Conservation (phyloP, 352 stramenopile species). For the Phytophthora lateralis region DNA sequence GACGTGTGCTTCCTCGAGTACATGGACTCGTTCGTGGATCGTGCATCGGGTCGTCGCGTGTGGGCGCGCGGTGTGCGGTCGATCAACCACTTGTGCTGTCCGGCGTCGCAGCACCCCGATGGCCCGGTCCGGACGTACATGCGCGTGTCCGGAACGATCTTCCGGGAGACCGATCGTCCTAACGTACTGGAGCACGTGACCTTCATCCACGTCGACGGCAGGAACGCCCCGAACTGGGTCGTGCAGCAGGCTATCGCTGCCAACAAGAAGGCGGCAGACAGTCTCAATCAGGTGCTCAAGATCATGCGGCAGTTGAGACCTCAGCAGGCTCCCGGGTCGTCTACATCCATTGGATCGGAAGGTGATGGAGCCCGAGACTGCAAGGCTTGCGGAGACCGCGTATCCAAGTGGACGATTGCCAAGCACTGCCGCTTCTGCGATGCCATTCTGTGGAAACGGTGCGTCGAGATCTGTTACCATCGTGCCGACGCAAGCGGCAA, state of each 20-base stretch:
- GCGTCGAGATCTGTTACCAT: slow-evolving; percentile 58
- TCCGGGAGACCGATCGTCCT: slow-evolving; percentile 59
- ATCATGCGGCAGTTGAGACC: slow-evolving; percentile 51
- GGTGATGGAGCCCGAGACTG: slow-evolving; percentile 40
- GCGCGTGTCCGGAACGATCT: slow-evolving; percentile 60
- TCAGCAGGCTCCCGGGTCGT: slow-evolving; percentile 20
- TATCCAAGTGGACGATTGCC: slow-evolving; percentile 69
- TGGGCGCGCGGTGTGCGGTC: slow-evolving; percentile 75
- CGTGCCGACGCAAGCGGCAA: slow-evolving; percentile 40
- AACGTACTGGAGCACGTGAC: slow-evolving; percentile 63
- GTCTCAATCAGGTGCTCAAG: slow-evolving; percentile 72
- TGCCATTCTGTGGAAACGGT: slow-evolving; percentile 67
- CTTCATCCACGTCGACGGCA: slow-evolving; percentile 60
- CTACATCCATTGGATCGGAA: slow-evolving; percentile 21
- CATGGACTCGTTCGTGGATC: slow-evolving; percentile 75
- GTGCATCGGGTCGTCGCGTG: slow-evolving; percentile 53
- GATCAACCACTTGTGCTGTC: slow-evolving; percentile 64
- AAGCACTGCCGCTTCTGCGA: slow-evolving; percentile 70
- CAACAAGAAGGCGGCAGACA: slow-evolving; percentile 52
- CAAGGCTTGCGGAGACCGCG: slow-evolving; percentile 53
- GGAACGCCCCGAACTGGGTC: slow-evolving; percentile 51
- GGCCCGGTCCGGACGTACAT: slow-evolving; percentile 59
- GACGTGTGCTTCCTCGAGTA: slow-evolving; percentile 68
- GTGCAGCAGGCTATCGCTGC: slow-evolving; percentile 48
- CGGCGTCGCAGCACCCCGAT: slow-evolving; percentile 59